Base-by-base conservation (phyloP, 176 grass and related monocot species). In the Aegilops bicornis region DNA sequence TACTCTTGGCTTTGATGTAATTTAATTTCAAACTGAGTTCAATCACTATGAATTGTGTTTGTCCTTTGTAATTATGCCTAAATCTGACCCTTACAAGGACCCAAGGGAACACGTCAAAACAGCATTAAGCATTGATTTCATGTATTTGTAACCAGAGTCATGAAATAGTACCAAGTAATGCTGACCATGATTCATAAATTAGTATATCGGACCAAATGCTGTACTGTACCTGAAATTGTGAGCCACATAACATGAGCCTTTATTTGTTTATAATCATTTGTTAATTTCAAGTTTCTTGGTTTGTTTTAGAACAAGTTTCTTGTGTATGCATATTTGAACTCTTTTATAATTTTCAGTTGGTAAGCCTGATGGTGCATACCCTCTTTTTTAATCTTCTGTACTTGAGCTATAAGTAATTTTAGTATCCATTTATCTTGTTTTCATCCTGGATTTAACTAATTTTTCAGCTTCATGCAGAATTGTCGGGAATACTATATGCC, bases 381-480 rank as follows among this genome's bases (percentile, higher is more conserved):
- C 52, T 52, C 40, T 24, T 20, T 69, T 70, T 36, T 42, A 58
- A 58, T 6, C 11, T 45, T n/a, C 3, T 19, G 54, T 43, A 30
- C 35, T 84, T 83, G 24, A 10, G 23, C 22, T 83, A 37, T 74
- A 81, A 83, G 17, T 84, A 33, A 30, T 80, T 86, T 73, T 35
- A 27, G 25, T 84, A 4, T 81, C 2, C 25, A 48, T 24, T 74
- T 91, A 47, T 66, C 19, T 60, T 61, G 19, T 70, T 77, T 84
- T 72, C 22, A 79, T 76, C 69, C 54, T 61, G 10, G 33, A 37
- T 39, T 48, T 68, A 84, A 84, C 65, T 80, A 84, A 80, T 25
- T 22, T 87, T 84, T 61, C 48, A 30, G 60, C 37, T 91, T 87
- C 58, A 62, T 87, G 89, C 89, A 91, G 89, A 87, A 80, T 42